Evolutionary conservation across 1,139 yeast genomes (phyloP).

Genomic region (Blastobotrys persicus): DNA sequence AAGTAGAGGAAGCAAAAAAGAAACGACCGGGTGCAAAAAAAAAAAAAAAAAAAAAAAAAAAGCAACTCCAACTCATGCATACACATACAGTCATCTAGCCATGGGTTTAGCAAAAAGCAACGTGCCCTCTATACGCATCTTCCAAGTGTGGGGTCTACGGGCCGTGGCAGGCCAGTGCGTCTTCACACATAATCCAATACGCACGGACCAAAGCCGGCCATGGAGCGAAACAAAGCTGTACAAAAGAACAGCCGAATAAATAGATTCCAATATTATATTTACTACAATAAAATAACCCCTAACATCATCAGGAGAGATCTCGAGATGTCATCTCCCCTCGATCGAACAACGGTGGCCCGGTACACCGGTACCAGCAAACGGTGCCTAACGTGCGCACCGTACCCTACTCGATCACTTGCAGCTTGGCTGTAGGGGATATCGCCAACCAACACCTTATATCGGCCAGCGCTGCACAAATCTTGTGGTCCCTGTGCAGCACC

Average conservation of each 20-base stretch:
- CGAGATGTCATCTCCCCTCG: background rate
- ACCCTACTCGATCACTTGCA: conserved; percentile 1
- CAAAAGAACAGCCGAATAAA: no score
- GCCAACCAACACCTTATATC: background rate
- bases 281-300: no score
- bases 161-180: background rate
- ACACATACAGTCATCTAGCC: background rate
- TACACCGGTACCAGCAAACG: background rate
- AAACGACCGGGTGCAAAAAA: background rate
- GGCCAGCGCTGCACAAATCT: no score
- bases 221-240: no score
- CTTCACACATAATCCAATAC: no score
- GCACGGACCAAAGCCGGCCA: no score
- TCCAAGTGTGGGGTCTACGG: background rate
- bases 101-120: background rate
- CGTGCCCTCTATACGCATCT: background rate
- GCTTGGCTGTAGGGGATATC: background rate
- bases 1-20: background rate
- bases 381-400: background rate
- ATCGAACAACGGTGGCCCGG: background rate
- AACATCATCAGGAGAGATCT: no score
- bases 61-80: background rate
- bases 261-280: no score
- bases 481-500: conserved; percentile 5
- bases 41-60: background rate